Percentiles rank a stretch among this genome's conserved stretches.
phyloP scores from a whole-genome alignment of 371 early-diverging fungal genomes.

The Apophysomyces ossiformis region DNA sequence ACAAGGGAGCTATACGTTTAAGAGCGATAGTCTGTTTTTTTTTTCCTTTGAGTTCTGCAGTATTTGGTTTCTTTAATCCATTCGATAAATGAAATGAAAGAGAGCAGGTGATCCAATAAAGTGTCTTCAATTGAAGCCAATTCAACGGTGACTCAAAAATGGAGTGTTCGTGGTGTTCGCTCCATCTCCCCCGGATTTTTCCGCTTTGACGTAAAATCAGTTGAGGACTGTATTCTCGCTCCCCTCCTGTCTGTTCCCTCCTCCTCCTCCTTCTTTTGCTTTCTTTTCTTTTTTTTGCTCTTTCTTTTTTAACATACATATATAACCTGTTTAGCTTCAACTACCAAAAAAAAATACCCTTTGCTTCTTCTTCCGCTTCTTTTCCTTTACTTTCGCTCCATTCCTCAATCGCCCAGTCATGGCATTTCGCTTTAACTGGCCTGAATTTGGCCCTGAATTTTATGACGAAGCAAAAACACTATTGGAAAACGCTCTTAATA shows the following conservation, averaged over 20 bases:
- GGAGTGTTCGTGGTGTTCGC: too few species aligned
- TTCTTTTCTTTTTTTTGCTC: conserved; percentile 7
- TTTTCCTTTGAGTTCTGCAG: too few species aligned
- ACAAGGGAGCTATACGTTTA: too few species aligned
- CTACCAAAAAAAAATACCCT: too few species aligned
- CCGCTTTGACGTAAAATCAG: conserved; percentile 5
- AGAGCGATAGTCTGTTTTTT: too few species aligned
- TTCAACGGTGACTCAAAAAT: background rate
- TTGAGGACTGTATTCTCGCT: background rate
- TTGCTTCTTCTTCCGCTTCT: background rate
- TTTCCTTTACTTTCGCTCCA: background rate
- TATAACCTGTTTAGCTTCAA: background rate
- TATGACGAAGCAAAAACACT: conserved; percentile 83
- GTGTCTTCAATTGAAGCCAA: too few species aligned
- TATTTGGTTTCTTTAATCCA: too few species aligned
- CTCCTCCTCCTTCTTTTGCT: background rate
- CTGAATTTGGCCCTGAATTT: conserved; percentile 84
- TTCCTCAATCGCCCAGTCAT: conserved; percentile 45
- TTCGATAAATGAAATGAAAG: too few species aligned
- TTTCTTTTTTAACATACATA: conserved; percentile 4
- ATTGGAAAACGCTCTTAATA: conserved; percentile 90
- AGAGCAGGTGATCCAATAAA: too few species aligned
- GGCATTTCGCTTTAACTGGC: conserved; percentile 97
- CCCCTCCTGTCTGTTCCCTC: background rate
- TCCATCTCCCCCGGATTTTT: conserved; percentile 3